A percentile compares a stretch with the other conserved stretches of the same genome.
These are phyloP conservation scores for Phytophthora tubulina DNA, from an alignment of 352 stramenopile genomes.

Conservation along the genomic window DNA sequence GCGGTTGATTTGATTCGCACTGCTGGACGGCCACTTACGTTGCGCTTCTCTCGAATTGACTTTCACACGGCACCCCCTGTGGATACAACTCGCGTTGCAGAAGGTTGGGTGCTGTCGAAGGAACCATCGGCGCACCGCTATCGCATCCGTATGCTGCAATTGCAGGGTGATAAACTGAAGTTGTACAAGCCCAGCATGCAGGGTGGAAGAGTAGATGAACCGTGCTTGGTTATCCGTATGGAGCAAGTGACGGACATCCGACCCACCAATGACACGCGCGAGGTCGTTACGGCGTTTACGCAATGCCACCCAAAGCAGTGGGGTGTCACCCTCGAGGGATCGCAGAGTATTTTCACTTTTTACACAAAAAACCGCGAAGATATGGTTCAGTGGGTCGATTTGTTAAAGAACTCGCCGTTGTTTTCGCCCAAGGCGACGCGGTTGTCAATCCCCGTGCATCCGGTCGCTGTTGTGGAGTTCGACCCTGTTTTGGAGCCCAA, in stretches of 20 bases:
- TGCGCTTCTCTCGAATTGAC: slow-evolving; percentile 87
- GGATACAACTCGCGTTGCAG: slow-evolving; percentile 64
- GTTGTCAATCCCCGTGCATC: slow-evolving; percentile 85
- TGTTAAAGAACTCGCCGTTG: slow-evolving; percentile 89
- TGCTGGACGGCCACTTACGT: slow-evolving; percentile 74
- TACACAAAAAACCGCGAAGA: slow-evolving; percentile 82
- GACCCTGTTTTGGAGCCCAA: slow-evolving; percentile 73
- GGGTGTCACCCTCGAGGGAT: slow-evolving; percentile 85
- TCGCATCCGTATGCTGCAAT: slow-evolving; percentile 85
- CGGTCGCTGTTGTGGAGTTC: slow-evolving; percentile 82
- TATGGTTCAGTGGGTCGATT: slow-evolving; percentile 87
- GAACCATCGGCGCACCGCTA: slow-evolving; percentile 79
- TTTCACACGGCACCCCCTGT: slow-evolving; percentile 37
- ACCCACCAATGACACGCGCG: slow-evolving; percentile 81
- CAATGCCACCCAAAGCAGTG: slow-evolving; percentile 90
- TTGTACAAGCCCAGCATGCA: slow-evolving; percentile 90
- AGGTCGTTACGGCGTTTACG: slow-evolving; percentile 80
- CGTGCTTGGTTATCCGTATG: slow-evolving; percentile 79
- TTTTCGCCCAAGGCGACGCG: slow-evolving; percentile 66
- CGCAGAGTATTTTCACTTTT: slow-evolving; percentile 87
- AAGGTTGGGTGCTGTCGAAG: slow-evolving; percentile 90
- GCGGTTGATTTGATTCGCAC: slow-evolving; percentile 81
- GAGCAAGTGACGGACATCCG: slow-evolving; percentile 88
- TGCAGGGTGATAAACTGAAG: slow-evolving; percentile 81
- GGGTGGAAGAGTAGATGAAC: slow-evolving; percentile 71